Evolutionary conservation across 352 stramenopile species (phyloP).

Genomic region (Peronosclerospora sorghi): DNA sequence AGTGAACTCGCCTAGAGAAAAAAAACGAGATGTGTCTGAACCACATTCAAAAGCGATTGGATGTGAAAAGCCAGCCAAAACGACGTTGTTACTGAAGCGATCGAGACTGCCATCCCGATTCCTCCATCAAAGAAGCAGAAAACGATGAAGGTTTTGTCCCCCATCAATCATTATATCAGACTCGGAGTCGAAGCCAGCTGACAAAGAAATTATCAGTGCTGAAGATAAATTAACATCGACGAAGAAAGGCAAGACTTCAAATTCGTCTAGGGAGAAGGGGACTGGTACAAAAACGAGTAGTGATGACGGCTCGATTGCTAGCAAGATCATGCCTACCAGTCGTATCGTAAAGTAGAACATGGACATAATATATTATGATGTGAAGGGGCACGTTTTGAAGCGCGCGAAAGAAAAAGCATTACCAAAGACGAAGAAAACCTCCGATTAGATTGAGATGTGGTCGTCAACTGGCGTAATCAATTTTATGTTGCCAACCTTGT

Average conservation of each 20-base stretch:
- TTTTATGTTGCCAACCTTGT: no score
- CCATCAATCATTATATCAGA: not conserved
- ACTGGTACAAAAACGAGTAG: no score
- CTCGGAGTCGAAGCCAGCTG: not conserved
- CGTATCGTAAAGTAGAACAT: slow-evolving; percentile 33
- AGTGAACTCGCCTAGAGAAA: no score
- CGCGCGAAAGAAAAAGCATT: slow-evolving; percentile 23
- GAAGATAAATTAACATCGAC: slow-evolving; percentile 14
- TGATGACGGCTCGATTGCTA: slow-evolving; percentile 13
- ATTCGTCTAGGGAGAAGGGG: no score
- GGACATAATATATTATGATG: slow-evolving; percentile 11
- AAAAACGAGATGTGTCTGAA: no score
- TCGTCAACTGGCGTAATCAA: no score
- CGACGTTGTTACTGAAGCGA: no score
- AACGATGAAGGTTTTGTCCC: slow-evolving; percentile 10
- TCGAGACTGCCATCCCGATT: slow-evolving; percentile 1
- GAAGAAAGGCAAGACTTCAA: slow-evolving; percentile 13
- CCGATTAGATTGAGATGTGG: no score
- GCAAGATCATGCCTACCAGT: slow-evolving; percentile 6
- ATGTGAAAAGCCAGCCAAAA: no score
- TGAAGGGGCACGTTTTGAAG: slow-evolving; percentile 23
- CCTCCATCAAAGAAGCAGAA: no score
- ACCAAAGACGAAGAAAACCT: slow-evolving; percentile 14
- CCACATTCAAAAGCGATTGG: no score
- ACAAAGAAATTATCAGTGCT: not conserved